These are phyloP conservation scores for Malus asiatica DNA, from an alignment of 306 rosid species.

Conservation along the genomic window DNA sequence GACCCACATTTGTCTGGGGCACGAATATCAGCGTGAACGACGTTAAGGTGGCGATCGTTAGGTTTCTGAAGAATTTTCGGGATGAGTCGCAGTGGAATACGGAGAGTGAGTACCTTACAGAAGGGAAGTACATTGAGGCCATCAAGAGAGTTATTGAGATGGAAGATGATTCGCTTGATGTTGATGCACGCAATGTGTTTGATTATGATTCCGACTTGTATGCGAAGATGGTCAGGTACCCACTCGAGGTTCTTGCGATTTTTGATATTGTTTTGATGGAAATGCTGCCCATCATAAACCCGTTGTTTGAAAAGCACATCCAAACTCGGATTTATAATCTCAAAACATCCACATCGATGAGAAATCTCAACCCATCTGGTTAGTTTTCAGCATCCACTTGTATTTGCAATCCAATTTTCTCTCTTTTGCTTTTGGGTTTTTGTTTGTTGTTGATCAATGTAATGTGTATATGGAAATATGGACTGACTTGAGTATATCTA, in stretches of 20 bases:
- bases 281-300: slow-evolving; percentile 68
- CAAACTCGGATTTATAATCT: slow-evolving; percentile 88
- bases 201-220: slow-evolving; percentile 86
- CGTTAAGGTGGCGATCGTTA: slow-evolving; percentile 67
- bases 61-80: slow-evolving; percentile 74
- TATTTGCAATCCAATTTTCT: not conserved
- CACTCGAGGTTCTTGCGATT: slow-evolving; percentile 92
- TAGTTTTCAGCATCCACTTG: slow-evolving; percentile 8
- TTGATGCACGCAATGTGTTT: slow-evolving; percentile 74
- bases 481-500: slow-evolving; percentile 3
- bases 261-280: slow-evolving; percentile 95
- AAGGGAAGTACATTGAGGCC: slow-evolving; percentile 72
- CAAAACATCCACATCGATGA: slow-evolving; percentile 67
- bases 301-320: slow-evolving; percentile 80
- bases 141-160: slow-evolving; percentile 62
- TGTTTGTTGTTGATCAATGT: not conserved
- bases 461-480: not conserved
- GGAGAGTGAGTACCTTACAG: slow-evolving; percentile 46
- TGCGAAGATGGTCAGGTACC: slow-evolving; percentile 85
- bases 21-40: slow-evolving; percentile 93
- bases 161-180: slow-evolving; percentile 76
- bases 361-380: slow-evolving; percentile 95
- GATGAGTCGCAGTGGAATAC: slow-evolving; percentile 35
- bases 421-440: not conserved
- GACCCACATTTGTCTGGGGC: slow-evolving; percentile 91